These are phyloP conservation scores for Magnolia sinica DNA, from an alignment of 164 flowering plant genomes.

Conservation along the genomic window DNA sequence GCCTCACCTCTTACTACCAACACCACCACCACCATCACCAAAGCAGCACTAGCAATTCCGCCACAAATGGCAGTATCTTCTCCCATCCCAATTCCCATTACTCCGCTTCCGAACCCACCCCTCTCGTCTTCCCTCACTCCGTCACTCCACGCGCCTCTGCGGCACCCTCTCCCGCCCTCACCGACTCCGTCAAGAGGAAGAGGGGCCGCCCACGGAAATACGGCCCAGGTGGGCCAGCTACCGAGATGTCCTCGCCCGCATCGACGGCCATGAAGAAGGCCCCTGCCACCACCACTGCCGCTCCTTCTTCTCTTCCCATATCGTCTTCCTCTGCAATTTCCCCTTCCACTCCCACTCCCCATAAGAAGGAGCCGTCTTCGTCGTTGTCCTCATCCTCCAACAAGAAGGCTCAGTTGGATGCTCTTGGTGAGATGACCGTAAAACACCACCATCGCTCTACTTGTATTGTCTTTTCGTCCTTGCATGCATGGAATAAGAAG, in stretches of 20 bases:
- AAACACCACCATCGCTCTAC: too few relatives aligned
- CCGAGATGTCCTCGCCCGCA: not conserved
- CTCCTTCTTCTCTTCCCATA: not conserved
- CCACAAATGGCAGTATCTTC: not conserved
- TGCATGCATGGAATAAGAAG: too few relatives aligned
- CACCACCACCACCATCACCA: too few relatives aligned
- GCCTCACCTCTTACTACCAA: not conserved
- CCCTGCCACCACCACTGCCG: not conserved
- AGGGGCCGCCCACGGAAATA: constrained; percentile 14
- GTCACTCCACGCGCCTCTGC: not conserved
- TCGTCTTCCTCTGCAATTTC: not conserved
- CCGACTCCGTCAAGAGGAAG: constrained; percentile 9
- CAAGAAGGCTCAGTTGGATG: constrained; percentile 12
- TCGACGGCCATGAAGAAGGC: not conserved
- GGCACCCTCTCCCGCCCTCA: not conserved
- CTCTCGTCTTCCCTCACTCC: not conserved
- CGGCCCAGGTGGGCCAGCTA: not conserved
- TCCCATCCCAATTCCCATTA: not conserved
- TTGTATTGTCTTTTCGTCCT: too few relatives aligned
- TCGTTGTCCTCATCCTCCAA: too few relatives aligned
- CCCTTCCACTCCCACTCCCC: constrained; percentile 6
- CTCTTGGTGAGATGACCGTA: constrained; percentile 6
- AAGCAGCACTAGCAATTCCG: not conserved
- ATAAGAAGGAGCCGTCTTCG: constrained; percentile 7
- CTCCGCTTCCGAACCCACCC: not conserved